phyloP scores from a whole-genome alignment of 2,329 filamentous ascomycete species.

The Fusarium pseudonygamai region DNA sequence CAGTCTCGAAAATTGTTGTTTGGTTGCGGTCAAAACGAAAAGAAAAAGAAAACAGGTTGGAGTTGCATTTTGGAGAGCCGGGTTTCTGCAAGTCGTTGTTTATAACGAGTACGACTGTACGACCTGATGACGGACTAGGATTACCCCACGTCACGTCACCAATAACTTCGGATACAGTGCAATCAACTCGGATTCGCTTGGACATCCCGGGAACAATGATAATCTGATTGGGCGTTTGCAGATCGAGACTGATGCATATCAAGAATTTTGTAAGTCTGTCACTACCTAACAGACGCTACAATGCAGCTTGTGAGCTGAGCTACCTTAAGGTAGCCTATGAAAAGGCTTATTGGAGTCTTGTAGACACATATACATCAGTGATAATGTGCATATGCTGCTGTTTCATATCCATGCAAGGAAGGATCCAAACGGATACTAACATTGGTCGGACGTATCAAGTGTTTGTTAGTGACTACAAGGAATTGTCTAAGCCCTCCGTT shows the following conservation, averaged over 20 bases:
- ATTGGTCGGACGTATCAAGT: background rate
- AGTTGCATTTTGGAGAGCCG: background rate
- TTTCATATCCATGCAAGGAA: background rate
- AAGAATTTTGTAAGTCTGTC: background rate
- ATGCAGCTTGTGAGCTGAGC: no score
- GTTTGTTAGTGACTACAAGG: background rate
- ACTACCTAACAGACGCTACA: background rate
- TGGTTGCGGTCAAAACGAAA: background rate
- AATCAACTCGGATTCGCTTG: constrained; percentile 19
- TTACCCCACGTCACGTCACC: constrained; percentile 28
- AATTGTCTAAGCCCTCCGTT: background rate
- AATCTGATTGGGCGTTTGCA: background rate
- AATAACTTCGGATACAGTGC: background rate
- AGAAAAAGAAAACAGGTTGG: background rate
- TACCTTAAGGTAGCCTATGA: background rate
- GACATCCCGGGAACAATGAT: background rate
- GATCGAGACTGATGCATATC: background rate
- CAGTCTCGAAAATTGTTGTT: no score
- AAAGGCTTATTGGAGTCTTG: background rate
- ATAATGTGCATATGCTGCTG: background rate
- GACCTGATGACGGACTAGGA: constrained; percentile 17
- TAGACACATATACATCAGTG: background rate
- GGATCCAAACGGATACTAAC: background rate
- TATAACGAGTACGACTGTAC: constrained; percentile 1
- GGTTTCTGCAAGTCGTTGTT: background rate